Evolutionary conservation across 2,329 filamentous ascomycete species (phyloP).

Genomic region (Westerdykella ornata): DNA sequence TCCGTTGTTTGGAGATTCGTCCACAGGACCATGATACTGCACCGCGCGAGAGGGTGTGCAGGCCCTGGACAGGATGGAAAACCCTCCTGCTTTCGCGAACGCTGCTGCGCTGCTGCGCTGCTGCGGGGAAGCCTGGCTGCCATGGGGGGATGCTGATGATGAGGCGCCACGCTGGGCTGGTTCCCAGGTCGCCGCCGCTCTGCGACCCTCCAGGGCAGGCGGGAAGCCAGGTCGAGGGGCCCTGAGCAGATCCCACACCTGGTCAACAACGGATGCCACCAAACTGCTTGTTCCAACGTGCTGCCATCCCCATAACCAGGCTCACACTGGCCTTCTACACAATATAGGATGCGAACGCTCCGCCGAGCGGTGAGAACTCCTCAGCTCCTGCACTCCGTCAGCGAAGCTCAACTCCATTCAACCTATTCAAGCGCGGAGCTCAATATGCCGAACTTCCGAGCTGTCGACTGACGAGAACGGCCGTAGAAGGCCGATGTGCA

Average conservation of each 20-base stretch:
- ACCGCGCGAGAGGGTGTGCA: slow-evolving; percentile 17
- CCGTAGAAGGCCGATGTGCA: slow-evolving; percentile 20
- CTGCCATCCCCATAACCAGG: slow-evolving; percentile 9
- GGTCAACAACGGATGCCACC: slow-evolving; percentile 15
- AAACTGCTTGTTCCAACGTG: slow-evolving; percentile 17
- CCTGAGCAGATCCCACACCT: slow-evolving; percentile 29
- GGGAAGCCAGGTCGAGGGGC: slow-evolving; percentile 37
- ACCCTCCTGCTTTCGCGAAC: slow-evolving; percentile 5
- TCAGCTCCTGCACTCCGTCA: too few relatives aligned
- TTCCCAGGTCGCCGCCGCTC: slow-evolving; percentile 18
- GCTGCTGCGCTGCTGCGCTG: slow-evolving; percentile 11
- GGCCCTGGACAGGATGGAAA: slow-evolving; percentile 7
- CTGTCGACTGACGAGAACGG: neutral
- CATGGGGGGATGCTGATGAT: slow-evolving; percentile 11
- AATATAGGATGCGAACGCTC: neutral
- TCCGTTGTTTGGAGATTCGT: slow-evolving; percentile 1
- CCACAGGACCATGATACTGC: slow-evolving; percentile 8
- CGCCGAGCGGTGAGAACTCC: too few relatives aligned
- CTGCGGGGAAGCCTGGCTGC: slow-evolving; percentile 9
- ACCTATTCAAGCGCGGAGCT: neutral
- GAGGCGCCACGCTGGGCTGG: slow-evolving; percentile 11
- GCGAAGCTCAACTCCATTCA: neutral
- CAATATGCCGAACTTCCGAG: neutral
- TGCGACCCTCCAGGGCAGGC: slow-evolving; percentile 29
- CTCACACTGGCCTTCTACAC: neutral